Percentiles rank a stretch among this genome's conserved stretches.
phyloP scores from a whole-genome alignment of 208 protist genomes.

The Acanthamoeba lenticulata region DNA sequence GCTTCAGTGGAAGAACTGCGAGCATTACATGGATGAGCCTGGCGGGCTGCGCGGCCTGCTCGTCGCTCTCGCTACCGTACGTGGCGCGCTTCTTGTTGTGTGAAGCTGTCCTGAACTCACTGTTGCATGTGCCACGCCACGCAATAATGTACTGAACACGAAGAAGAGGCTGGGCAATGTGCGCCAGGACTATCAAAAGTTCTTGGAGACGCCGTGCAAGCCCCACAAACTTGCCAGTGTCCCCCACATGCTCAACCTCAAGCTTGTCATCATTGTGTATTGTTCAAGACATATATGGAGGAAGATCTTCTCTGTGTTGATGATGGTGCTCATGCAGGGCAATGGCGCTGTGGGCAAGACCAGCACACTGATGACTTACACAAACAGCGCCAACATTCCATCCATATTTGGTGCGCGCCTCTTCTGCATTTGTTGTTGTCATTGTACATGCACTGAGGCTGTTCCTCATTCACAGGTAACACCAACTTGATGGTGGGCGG shows the following conservation, averaged over 20 bases:
- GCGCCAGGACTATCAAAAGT: not conserved
- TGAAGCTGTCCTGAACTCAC: not conserved
- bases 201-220: not conserved
- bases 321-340: not conserved
- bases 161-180: not conserved
- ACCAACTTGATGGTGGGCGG: slow-evolving; percentile 83
- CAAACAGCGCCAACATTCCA: slow-evolving; percentile 45
- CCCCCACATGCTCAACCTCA: not conserved
- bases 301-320: not conserved
- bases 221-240: not conserved
- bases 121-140: not conserved
- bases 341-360: slow-evolving; percentile 30
- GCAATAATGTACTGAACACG: not conserved
- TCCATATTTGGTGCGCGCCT: not conserved
- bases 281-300: not conserved
- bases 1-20: not conserved
- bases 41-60: not conserved
- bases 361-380: not conserved
- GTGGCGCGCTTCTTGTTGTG: not conserved
- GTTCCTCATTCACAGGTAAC: slow-evolving; percentile 87
- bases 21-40: not conserved
- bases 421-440: not conserved
- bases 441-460: slow-evolving; percentile 60
- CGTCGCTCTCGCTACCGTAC: not conserved
- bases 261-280: not conserved